Conservation (phyloP, 257 asterid genomes). For the Capsicum chinense region DNA sequence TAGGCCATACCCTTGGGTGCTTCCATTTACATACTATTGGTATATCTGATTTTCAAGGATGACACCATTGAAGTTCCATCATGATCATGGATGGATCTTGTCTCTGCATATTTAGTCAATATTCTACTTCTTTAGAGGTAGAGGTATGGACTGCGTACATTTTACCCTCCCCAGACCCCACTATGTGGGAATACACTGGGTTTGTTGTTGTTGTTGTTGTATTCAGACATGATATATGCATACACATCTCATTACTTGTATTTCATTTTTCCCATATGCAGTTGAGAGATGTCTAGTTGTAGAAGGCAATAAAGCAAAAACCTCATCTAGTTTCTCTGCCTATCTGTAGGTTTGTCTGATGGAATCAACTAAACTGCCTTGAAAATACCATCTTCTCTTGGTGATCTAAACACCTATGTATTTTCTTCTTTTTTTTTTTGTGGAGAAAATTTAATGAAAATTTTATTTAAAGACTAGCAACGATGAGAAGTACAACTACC, state of each 20-base stretch:
- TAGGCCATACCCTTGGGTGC: too few relatives aligned
- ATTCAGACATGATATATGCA: neutral
- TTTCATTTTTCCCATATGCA: neutral
- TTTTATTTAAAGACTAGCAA: too few relatives aligned
- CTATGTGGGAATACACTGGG: too few relatives aligned
- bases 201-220: too few relatives aligned
- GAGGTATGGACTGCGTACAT: too few relatives aligned
- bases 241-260: neutral
- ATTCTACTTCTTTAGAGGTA: too few relatives aligned
- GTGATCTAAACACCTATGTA: neutral
- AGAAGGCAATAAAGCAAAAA: neutral
- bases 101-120: neutral
- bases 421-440: too few relatives aligned
- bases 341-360: neutral
- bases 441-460: too few relatives aligned
- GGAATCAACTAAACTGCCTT: neutral
- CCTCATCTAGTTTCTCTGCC: neutral
- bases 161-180: too few relatives aligned
- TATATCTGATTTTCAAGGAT: neutral
- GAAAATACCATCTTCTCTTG: neutral
- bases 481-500: too few relatives aligned
- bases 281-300: neutral
- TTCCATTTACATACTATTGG: neutral
- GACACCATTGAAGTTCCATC: neutral
- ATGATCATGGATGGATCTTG: neutral